These are phyloP conservation scores for Cladophialophora carrionii DNA, from an alignment of 2,329 filamentous ascomycete species.

Conservation along the genomic window DNA sequence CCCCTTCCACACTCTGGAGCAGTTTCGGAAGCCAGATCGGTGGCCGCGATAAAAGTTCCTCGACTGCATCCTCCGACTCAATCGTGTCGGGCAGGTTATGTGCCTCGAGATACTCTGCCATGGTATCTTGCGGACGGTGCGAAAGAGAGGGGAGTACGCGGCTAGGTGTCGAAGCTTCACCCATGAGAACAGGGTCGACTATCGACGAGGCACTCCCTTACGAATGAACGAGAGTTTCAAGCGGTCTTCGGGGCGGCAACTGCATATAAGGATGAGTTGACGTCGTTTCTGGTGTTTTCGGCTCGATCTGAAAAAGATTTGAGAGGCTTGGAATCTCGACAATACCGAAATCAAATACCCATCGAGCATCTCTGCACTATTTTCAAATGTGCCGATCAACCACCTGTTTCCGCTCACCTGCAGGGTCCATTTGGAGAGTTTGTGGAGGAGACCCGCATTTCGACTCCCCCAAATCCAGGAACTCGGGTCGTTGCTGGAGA, in stretches of 20 bases:
- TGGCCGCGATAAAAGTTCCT: constrained; percentile 4
- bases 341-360: background rate
- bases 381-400: background rate
- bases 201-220: background rate
- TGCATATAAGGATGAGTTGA: background rate
- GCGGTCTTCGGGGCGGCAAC: background rate
- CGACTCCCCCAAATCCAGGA: background rate
- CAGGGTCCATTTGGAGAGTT: background rate
- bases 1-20: constrained; percentile 1
- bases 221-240: background rate
- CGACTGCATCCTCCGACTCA: background rate
- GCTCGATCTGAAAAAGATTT: background rate
- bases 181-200: background rate
- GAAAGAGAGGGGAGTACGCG: background rate
- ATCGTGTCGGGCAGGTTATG: constrained; percentile 11
- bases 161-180: constrained; percentile 1
- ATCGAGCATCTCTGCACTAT: background rate
- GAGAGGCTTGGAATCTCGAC: background rate
- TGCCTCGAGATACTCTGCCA: constrained; percentile 3
- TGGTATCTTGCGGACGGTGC: background rate
- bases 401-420: background rate
- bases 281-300: background rate
- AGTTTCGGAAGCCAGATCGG: constrained; percentile 4
- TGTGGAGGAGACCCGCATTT: background rate
- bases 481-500: background rate